Base-by-base conservation (phyloP, 257 asterid species). In the Jasminum sambac region DNA sequence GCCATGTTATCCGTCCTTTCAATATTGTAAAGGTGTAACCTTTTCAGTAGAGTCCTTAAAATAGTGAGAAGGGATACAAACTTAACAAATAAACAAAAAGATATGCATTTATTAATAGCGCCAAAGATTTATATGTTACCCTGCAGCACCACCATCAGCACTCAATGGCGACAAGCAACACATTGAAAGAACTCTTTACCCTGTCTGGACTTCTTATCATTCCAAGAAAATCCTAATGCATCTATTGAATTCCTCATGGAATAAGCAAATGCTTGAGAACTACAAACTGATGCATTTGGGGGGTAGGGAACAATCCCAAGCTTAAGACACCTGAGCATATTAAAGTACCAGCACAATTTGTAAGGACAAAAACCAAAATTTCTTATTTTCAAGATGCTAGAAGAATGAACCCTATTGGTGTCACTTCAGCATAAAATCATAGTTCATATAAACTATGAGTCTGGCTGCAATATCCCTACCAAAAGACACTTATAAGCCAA, bases 11-110 rank as follows among this genome's bases (percentile, higher is more conserved):
- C 97, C 85, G 90, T 72, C 63, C 93, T 85, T 78, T 92, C 96
- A 52, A 90, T 90, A 78, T 90, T 87, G 76, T 85, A 88, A 64
- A 92, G 98, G 76, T 90, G 90, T 72, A 92, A 76, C 74, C 84
- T 85, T 79, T 80, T 90, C 84, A 92, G 68, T 10, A 83, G 74
- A 43, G 88, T 81, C 85, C 97, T 92, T 41, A 44, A 72, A 69
- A 46, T 39, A 19, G 38, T 21, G 34, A 72, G 36, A 74, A 68
- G 26, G 42, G n/a, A 52, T 7, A 68, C n/a, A 16, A 16, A 8
- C 34, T 57, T 63, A 23, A 55, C 21, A 55, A 13, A 23, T 69
- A 41, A 66, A 44, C 44, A 50, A 63, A 63, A 23, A 66, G 50
- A 70, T 52, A 57, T 11, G 50, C n/a, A 71, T 26, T 11, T 24